Base-by-base conservation (phyloP, 352 stramenopile species). In the Globisporangium cylindrosporum region DNA sequence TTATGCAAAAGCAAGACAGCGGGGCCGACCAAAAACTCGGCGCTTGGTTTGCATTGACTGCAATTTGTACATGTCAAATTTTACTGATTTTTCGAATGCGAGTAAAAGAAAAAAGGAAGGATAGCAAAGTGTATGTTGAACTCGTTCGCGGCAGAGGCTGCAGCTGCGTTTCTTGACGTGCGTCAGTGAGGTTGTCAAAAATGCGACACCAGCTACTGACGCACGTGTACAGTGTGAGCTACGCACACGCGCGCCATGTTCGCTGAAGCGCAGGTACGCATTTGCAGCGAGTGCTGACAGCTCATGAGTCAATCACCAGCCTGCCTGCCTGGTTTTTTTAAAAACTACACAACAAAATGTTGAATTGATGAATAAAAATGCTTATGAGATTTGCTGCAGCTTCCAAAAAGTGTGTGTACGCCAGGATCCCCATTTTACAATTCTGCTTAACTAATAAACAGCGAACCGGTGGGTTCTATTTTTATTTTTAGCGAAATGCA, bases 251-350 rank as follows among this genome's bases (percentile, higher is more conserved):
- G 48, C 20, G 27, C 55, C 55, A n/a, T 9, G 20, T 61, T 61
- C 55, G 55, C 8, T 32, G 55, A 61, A 61, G 55, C 29, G 55
- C 29, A 61, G 55, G 55, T 61, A 61, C 55, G 55, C 20, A 29
- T 46, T 61, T 48, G 55, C 55, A 6, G 25, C 27, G 54, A 29
- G 14, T 60, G 46, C 9, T 25, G n/a, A 22, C 15, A 32, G 32
- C 0, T 14, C 12, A 43, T 43, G 12, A 15, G 36, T 43, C 36
- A 43, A 43, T 36, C 32, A 36, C 32, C 1, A 36, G 7, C 32
- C 8, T 34, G 51, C 22, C 15, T 12, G 51, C 51, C 25, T n/a
- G 51, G 18, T 15, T 5, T 43, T 43, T 43, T 41, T 41, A 43
- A 43, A 43, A 43, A 43, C 10, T 14, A 43, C 10, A 43, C 12